phyloP scores from a whole-genome alignment of 2,329 filamentous ascomycete genomes.

The Aureobasidium vineae region DNA sequence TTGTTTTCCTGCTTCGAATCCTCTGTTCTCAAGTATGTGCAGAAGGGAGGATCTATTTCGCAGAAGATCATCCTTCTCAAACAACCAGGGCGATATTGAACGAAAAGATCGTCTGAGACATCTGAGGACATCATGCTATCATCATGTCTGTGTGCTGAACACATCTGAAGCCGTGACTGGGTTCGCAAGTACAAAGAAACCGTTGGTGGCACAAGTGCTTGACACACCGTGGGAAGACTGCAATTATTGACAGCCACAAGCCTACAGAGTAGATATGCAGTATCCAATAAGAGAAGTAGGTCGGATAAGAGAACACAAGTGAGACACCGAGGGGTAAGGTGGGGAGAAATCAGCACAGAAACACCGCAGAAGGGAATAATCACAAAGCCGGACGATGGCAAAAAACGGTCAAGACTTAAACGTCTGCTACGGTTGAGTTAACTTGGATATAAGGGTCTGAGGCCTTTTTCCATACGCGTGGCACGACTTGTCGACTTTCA shows the following conservation, averaged over 20 bases:
- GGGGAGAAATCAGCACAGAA: not conserved
- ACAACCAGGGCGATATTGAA: not conserved
- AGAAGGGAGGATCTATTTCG: not conserved
- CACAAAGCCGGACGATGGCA: slow-evolving; percentile 3
- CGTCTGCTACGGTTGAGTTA: not conserved
- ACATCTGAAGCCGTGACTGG: not conserved
- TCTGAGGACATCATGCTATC: slow-evolving; percentile 10
- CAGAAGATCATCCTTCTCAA: not conserved
- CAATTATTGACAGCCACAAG: not conserved
- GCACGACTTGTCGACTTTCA: not conserved
- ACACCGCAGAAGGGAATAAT: not conserved
- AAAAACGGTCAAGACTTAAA: not conserved
- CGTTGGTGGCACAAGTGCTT: not conserved
- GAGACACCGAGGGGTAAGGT: not conserved
- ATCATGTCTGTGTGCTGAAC: not conserved
- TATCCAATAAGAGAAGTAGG: not conserved
- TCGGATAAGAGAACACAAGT: not conserved
- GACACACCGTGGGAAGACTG: not conserved
- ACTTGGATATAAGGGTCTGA: not conserved
- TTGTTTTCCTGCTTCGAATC: not conserved
- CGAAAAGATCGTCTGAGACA: slow-evolving; percentile 4
- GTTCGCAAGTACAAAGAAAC: not conserved
- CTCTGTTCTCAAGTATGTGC: not conserved
- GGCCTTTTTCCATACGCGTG: not conserved
- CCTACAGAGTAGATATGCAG: not conserved